These are phyloP conservation scores for Basipetospora chlamydospora DNA, from an alignment of 2,329 filamentous ascomycete species.

Conservation along the genomic window DNA sequence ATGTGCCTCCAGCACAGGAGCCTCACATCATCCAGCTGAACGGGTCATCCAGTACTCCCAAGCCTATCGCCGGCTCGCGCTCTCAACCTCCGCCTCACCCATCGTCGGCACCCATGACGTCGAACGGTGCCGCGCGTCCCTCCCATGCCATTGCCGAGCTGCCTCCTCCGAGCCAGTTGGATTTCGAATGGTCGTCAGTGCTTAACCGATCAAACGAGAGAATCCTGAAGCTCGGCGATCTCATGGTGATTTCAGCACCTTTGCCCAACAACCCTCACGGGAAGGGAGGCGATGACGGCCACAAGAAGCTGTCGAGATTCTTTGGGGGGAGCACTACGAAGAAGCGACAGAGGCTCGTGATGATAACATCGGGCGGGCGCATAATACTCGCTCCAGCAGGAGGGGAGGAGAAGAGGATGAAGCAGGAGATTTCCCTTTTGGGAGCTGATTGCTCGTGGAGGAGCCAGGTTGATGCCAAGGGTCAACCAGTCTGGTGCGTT, in stretches of 20 bases:
- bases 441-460: conserved; percentile 63
- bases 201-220: conserved; percentile 82
- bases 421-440: conserved; percentile 79
- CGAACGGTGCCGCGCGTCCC: conserved; percentile 42
- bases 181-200: conserved; percentile 97
- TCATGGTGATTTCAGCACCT: conserved; percentile 69
- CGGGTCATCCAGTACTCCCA: conserved; percentile 21
- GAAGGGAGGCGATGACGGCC: conserved; percentile 53
- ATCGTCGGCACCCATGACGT: conserved; percentile 9
- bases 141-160: conserved; percentile 84
- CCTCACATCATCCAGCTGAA: conserved; percentile 62
- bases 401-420: conserved; percentile 90
- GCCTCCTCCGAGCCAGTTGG: conserved; percentile 87
- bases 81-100: conserved; percentile 2
- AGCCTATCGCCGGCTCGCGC: conserved; percentile 4
- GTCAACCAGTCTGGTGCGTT: conserved; percentile 74
- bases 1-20: conserved; percentile 62
- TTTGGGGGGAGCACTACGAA: conserved; percentile 86
- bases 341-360: conserved; percentile 82
- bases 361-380: conserved; percentile 84
- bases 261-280: conserved; percentile 59
- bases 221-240: conserved; percentile 84
- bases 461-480: conserved; percentile 72
- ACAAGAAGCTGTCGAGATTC: conserved; percentile 85
- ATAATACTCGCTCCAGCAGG: conserved; percentile 83